Evolutionary conservation across 768 basidiomycete genomes (phyloP), one percentile per base, ranked within the genome.

Genomic region (Pluteus cervinus): DNA sequence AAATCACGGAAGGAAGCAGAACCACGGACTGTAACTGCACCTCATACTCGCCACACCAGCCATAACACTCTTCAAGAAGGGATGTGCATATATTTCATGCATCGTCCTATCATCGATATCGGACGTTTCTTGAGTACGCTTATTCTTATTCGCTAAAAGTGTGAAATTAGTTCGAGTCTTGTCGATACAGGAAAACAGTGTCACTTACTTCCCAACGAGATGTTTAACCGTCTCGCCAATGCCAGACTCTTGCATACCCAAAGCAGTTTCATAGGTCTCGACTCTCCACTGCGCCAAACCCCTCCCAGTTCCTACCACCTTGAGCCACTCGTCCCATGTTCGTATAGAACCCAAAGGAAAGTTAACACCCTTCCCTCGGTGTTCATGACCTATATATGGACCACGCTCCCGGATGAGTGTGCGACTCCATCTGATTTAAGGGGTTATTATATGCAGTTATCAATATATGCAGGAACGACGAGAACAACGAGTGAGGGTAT

Each of bases 261-360:
- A 61, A 37, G 93, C 75, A 1, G 89, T 93, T 57, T 90, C 85
- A 40, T 79, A 83, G 4, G 80, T 74, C 1, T 68, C n/a, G n/a
- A 66, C 52, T 87, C 88, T 9, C 92, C 89, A n/a, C 92, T 7
- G 75, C 88, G 21, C 91, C 90, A 41, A 91, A 92, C n/a, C 88
- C 89, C 67, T 94, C 92, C 87, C 89, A 94, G 58, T 92, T 90
- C 20, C 92, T 69, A 12, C 92, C 92, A 6, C 84, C 88, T 45
- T 75, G 68, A 3, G 85, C 79, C n/a, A 81, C 60, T 12, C 86
- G 76, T 1, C 82, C 86, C 66, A 93, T 75, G 54, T 92, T 91
- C 79, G 88, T 91, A 86, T 86, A 0, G 88, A 73, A 1, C 75
- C 75, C 5, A 93, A 70, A 7, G 79, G 82, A 33, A 93, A 63